phyloP scores from a whole-genome alignment of 169 alveolate species.

The Haemoproteus tartakovskyi region DNA sequence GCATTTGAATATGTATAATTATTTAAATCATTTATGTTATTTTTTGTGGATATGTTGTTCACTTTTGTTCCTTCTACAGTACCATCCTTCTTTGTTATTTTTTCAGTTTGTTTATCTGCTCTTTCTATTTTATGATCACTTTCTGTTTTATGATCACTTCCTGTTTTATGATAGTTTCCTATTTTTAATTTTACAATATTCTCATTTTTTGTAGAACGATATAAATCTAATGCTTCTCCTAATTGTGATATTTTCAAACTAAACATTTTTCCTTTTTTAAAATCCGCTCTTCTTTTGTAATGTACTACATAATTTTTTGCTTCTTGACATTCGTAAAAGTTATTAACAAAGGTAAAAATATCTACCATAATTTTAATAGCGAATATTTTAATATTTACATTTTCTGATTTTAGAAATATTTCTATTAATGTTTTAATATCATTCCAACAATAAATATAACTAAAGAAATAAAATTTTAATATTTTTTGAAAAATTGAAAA shows the following conservation, averaged over 20 bases:
- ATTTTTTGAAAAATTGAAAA: slow-evolving; percentile 56
- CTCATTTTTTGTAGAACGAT: too few relatives aligned
- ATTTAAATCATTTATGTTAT: too few relatives aligned
- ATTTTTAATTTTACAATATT: too few relatives aligned
- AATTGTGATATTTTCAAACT: neutral
- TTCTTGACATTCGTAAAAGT: slow-evolving; percentile 20
- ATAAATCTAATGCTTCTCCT: too few relatives aligned
- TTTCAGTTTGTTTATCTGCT: too few relatives aligned
- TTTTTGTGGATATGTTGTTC: too few relatives aligned
- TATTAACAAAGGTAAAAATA: slow-evolving; percentile 31
- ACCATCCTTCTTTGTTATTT: too few relatives aligned
- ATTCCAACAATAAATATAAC: slow-evolving; percentile 65
- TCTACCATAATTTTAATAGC: slow-evolving; percentile 55
- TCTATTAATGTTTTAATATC: slow-evolving; percentile 39
- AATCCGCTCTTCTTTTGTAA: slow-evolving; percentile 3
- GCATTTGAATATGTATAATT: too few relatives aligned
- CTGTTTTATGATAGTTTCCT: too few relatives aligned
- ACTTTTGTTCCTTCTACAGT: too few relatives aligned
- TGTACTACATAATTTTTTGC: slow-evolving; percentile 1
- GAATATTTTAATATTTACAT: slow-evolving; percentile 39
- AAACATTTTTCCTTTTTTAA: neutral
- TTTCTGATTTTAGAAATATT: slow-evolving; percentile 53
- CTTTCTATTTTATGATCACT: too few relatives aligned
- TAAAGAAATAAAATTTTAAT: slow-evolving; percentile 34
- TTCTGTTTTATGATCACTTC: too few relatives aligned